Evolutionary conservation across 1,284 basidiomycete genomes (phyloP), one percentile per base, ranked within the genome.

Genomic region (Hymenochaete sp.): DNA sequence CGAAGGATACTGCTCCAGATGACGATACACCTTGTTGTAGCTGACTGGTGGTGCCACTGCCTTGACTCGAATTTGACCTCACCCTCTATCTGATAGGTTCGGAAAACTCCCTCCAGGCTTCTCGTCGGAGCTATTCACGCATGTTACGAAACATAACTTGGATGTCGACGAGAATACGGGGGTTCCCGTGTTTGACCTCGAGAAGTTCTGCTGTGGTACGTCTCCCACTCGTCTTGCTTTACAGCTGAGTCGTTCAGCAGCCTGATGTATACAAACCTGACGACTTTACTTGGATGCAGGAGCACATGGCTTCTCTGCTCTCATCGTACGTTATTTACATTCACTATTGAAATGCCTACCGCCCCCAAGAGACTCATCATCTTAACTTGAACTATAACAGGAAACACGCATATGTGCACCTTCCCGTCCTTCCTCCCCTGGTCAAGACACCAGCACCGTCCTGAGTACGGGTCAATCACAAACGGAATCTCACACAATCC

Each of bases 281-380:
- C 13, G 5, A 22, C 14, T 26, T n/a, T n/a, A n/a, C n/a, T n/a
- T n/a, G n/a, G n/a, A n/a, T n/a, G n/a, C 52, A 83, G 85, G 83
- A 4, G 86, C 86, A 1, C 88, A 90, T 63, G 87, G 87, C 0
- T 82, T 91, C 55, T 76, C 85, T 22, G 79, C 78, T 24, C 64
- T 89, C 33, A 79, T 91, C 51, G 75, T 41, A 19, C 32, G 35
- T 39, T 32, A 28, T 44, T 14, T n/a, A 18, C 9, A 21, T n/a
- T n/a, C n/a, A n/a, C n/a, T n/a, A n/a, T n/a, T n/a, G n/a, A n/a
- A n/a, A n/a, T n/a, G n/a, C n/a, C n/a, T n/a, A n/a, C n/a, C n/a
- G n/a, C n/a, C n/a, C n/a, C n/a, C n/a, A n/a, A n/a, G n/a, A n/a
- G n/a, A n/a, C n/a, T n/a, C n/a, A n/a, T n/a, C n/a, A n/a, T n/a